phyloP scores from a whole-genome alignment of 169 alveolate genomes.

The Plasmodium chabaudi region DNA sequence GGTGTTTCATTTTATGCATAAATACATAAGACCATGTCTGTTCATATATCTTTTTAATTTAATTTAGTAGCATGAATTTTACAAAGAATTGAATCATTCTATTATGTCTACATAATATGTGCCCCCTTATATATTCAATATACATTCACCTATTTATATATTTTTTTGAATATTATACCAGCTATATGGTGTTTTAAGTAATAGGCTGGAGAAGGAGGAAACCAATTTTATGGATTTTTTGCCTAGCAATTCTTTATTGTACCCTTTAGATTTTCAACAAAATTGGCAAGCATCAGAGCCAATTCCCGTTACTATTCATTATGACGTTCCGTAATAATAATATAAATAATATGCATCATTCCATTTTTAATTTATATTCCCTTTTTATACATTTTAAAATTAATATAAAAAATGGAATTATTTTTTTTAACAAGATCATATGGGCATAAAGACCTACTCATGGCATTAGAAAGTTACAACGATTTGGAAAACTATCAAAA shows the following conservation, averaged over 20 bases:
- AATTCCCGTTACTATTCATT: slow-evolving; percentile 59
- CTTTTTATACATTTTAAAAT: background rate
- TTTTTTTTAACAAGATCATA: slow-evolving; percentile 45
- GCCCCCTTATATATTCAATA: background rate
- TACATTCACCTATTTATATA: background rate
- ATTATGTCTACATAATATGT: background rate
- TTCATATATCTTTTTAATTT: too few relatives aligned
- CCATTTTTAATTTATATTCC: background rate
- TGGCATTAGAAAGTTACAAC: slow-evolving; percentile 32
- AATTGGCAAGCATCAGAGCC: slow-evolving; percentile 78
- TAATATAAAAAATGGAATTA: background rate
- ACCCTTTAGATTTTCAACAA: slow-evolving; percentile 69
- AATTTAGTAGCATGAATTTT: too few relatives aligned
- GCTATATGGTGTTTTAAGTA: slow-evolving; percentile 4
- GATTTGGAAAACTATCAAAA: slow-evolving; percentile 56
- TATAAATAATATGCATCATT: slow-evolving; percentile 1
- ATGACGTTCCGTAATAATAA: slow-evolving; percentile 61
- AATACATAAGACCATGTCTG: background rate
- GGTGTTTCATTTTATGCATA: slow-evolving; percentile 12
- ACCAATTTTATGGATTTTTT: slow-evolving; percentile 30
- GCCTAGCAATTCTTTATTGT: slow-evolving; percentile 66
- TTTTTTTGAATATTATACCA: slow-evolving; percentile 5
- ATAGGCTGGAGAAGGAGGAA: slow-evolving; percentile 30
- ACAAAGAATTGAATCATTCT: too few relatives aligned
- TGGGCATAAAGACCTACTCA: slow-evolving; percentile 59